These are phyloP conservation scores for Circinella minor DNA, from an alignment of 371 early-diverging fungal genomes.

Conservation along the genomic window DNA sequence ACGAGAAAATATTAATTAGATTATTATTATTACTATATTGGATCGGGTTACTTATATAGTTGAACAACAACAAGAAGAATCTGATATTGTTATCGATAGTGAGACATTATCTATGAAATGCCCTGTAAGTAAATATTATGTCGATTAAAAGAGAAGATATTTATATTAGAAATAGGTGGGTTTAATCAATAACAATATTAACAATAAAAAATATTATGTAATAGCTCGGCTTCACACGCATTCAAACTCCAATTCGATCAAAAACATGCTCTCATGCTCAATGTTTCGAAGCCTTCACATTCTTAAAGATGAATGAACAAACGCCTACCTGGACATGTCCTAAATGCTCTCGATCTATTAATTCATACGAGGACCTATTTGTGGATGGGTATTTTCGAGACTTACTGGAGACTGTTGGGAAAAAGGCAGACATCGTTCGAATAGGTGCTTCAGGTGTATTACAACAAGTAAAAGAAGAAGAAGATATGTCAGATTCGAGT, in stretches of 20 bases:
- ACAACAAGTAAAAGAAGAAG: constrained; percentile 40
- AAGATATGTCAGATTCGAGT: constrained; percentile 9
- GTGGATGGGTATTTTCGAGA: constrained; percentile 73
- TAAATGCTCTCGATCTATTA: constrained; percentile 63
- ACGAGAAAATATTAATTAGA: not conserved
- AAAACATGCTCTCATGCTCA: constrained; percentile 70
- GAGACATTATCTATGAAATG: constrained; percentile 62
- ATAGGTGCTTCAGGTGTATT: constrained; percentile 68
- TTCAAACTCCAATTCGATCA: constrained; percentile 66
- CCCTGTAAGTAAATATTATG: constrained; percentile 48
- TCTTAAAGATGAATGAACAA: constrained; percentile 72
- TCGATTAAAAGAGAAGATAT: too few relatives aligned
- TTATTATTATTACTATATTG: not conserved
- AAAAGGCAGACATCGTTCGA: constrained; percentile 58
- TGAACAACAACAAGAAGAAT: constrained; percentile 45
- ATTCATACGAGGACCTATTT: constrained; percentile 62
- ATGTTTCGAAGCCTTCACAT: constrained; percentile 76
- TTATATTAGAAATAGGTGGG: too few relatives aligned
- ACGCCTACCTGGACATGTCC: constrained; percentile 80
- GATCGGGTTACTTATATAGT: constrained; percentile 18
- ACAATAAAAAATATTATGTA: not conserved
- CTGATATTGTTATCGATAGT: constrained; percentile 56
- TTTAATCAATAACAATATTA: too few relatives aligned
- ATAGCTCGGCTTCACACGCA: constrained; percentile 68
- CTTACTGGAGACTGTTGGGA: constrained; percentile 55